phyloP scores from a whole-genome alignment of 257 asterid species.

The Linderniella brevidens region DNA sequence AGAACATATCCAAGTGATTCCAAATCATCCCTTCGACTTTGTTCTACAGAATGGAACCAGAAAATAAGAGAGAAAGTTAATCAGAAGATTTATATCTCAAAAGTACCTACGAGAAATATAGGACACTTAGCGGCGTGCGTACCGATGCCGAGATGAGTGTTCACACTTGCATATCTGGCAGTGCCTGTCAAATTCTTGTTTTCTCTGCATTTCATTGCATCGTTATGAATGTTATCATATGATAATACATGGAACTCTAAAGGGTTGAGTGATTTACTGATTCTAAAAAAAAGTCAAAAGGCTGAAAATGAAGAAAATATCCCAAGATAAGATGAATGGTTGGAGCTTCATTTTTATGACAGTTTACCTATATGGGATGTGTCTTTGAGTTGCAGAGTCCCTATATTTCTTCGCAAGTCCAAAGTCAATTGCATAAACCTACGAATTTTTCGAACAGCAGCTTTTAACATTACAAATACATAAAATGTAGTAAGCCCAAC shows the following conservation, averaged over 20 bases:
- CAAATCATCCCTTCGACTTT: constrained; percentile 87
- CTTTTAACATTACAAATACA: constrained; percentile 2
- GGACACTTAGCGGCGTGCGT: constrained; percentile 16
- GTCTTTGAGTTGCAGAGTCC: constrained; percentile 44
- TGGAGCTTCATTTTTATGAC: constrained; percentile 1
- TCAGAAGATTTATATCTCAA: constrained; percentile 8
- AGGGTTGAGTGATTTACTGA: no score
- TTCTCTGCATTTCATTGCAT: constrained; percentile 38
- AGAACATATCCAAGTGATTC: constrained; percentile 87
- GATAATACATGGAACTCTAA: no score
- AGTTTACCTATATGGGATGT: constrained; percentile 56
- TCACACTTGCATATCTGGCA: constrained; percentile 92
- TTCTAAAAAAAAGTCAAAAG: no score
- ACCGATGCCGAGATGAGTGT: constrained; percentile 95
- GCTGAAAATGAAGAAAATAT: no score
- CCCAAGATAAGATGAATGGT: no score
- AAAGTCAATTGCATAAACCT: constrained; percentile 61
- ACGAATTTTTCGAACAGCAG: constrained; percentile 14
- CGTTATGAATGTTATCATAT: no score
- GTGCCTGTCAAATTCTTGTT: constrained; percentile 94
- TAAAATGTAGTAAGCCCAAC: no score
- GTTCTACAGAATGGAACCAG: constrained; percentile 36
- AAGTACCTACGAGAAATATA: no score
- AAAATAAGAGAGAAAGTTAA: constrained; percentile 10
- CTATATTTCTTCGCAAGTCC: constrained; percentile 72